A percentile compares a stretch with the other conserved stretches of the same genome.
Evolutionary conservation across 352 stramenopile species (phyloP).

Genomic region (Saprolegnia parasitica): DNA sequence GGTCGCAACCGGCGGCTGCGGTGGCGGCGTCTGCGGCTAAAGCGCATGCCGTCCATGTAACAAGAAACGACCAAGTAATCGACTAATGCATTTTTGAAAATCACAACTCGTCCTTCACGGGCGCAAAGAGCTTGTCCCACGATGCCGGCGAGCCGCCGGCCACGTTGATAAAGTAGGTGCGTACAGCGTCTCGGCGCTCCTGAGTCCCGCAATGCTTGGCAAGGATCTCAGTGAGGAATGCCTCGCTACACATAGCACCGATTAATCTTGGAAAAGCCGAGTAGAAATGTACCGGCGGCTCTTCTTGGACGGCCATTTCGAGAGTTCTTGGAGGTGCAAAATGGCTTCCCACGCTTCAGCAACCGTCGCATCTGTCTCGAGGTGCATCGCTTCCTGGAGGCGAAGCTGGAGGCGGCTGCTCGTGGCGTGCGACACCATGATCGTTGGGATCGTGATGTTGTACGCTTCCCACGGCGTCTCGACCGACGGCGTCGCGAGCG

Average conservation of each 20-base stretch:
- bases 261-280: background rate
- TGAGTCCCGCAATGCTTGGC: slow-evolving; percentile 5
- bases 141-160: slow-evolving; percentile 3
- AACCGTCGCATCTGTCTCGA: slow-evolving; percentile 41
- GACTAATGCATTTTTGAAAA: background rate
- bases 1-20: slow-evolving; percentile 36
- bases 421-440: slow-evolving; percentile 39
- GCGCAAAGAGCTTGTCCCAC: slow-evolving; percentile 14
- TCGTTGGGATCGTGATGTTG: slow-evolving; percentile 60
- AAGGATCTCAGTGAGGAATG: slow-evolving; percentile 9
- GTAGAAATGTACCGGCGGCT: slow-evolving; percentile 33
- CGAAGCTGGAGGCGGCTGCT: slow-evolving; percentile 30
- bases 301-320: slow-evolving; percentile 46
- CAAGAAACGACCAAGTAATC: background rate
- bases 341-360: slow-evolving; percentile 52
- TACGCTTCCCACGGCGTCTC: slow-evolving; percentile 54
- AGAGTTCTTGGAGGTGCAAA: slow-evolving; percentile 33
- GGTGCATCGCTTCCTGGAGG: slow-evolving; percentile 27
- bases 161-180: slow-evolving; percentile 15
- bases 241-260: background rate
- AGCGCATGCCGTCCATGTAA: background rate
- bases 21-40: slow-evolving; percentile 40
- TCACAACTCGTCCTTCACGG: slow-evolving; percentile 16
- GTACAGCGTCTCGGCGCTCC: slow-evolving; percentile 13
- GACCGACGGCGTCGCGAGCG: slow-evolving; percentile 37